Percentiles rank a stretch among this genome's conserved stretches.
These are phyloP conservation scores for Punctularia strigosozonata DNA, from an alignment of 768 basidiomycete species.

Conservation along the genomic window DNA sequence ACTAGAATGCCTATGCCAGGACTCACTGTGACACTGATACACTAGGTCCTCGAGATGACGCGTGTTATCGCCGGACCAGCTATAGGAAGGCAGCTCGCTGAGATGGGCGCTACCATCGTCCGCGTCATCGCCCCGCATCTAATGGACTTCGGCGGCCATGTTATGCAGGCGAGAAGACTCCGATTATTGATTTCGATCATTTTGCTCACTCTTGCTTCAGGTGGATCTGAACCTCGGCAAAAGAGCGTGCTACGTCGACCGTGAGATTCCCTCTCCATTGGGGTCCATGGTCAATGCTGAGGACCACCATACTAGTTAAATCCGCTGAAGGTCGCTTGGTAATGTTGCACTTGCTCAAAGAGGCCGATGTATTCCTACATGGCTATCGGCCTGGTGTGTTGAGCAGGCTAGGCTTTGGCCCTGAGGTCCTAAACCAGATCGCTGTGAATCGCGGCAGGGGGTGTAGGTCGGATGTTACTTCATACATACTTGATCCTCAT, in stretches of 20 bases:
- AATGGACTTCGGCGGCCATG: constrained; percentile 7
- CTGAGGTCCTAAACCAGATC: constrained; percentile 16
- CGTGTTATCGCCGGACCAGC: constrained; percentile 18
- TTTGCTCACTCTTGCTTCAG: constrained; percentile 6
- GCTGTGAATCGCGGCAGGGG: constrained; percentile 7
- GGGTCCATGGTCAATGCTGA: neutral
- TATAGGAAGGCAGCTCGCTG: constrained; percentile 14
- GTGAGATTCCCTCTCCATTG: neutral
- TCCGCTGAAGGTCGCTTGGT: constrained; percentile 10
- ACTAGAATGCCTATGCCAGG: neutral
- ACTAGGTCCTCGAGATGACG: constrained; percentile 17
- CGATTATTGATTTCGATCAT: neutral
- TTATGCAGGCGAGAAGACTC: neutral
- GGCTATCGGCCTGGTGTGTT: constrained; percentile 19
- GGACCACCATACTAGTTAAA: constrained; percentile 6
- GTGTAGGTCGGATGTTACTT: neutral
- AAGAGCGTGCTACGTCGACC: constrained; percentile 16
- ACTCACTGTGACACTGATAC: neutral
- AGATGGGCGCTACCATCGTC: constrained; percentile 18
- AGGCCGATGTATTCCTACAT: constrained; percentile 18
- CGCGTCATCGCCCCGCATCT: constrained; percentile 17
- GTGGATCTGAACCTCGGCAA: constrained; percentile 18
- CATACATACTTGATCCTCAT: neutral
- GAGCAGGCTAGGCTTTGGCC: constrained; percentile 19
- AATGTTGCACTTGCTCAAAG: constrained; percentile 12